These are phyloP conservation scores for Vitis rotundifolia DNA, from an alignment of 164 flowering plant genomes.

Conservation along the genomic window DNA sequence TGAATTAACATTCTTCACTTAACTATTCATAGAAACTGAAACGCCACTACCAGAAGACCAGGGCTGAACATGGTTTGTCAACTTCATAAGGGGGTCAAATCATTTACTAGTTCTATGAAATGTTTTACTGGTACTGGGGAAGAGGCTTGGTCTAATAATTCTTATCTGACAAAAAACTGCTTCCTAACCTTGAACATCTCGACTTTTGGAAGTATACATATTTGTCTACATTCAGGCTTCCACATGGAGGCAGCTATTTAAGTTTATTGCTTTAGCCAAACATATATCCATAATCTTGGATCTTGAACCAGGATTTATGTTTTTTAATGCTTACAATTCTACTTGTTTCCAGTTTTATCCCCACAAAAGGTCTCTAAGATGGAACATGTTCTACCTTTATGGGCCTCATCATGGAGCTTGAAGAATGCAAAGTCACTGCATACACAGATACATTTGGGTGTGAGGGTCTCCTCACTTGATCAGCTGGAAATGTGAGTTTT, in stretches of 20 bases:
- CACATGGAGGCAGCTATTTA: not conserved
- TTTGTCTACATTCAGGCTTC: too few species aligned
- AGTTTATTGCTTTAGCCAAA: too few species aligned
- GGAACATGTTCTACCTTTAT: conserved; percentile 86
- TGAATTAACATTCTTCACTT: not conserved
- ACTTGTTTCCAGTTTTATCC: conserved; percentile 68
- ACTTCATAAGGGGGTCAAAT: not conserved
- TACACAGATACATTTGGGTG: conserved; percentile 53
- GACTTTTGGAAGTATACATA: too few species aligned
- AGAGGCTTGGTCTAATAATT: not conserved
- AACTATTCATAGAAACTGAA: not conserved
- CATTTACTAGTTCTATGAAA: not conserved
- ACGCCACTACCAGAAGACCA: not conserved
- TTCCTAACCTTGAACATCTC: too few species aligned
- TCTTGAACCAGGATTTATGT: not conserved
- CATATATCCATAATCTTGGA: not conserved
- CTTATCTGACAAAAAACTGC: not conserved
- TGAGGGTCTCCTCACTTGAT: conserved; percentile 69
- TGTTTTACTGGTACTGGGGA: too few species aligned
- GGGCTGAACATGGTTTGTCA: not conserved
- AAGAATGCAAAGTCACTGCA: conserved; percentile 35
- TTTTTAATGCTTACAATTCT: conserved; percentile 23
- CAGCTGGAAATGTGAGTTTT: conserved; percentile 66
- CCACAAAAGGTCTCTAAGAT: conserved; percentile 74
- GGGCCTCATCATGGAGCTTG: conserved; percentile 49